Evolutionary conservation across 148 eudicot species (phyloP).

Genomic region (Beta vulgaris): DNA sequence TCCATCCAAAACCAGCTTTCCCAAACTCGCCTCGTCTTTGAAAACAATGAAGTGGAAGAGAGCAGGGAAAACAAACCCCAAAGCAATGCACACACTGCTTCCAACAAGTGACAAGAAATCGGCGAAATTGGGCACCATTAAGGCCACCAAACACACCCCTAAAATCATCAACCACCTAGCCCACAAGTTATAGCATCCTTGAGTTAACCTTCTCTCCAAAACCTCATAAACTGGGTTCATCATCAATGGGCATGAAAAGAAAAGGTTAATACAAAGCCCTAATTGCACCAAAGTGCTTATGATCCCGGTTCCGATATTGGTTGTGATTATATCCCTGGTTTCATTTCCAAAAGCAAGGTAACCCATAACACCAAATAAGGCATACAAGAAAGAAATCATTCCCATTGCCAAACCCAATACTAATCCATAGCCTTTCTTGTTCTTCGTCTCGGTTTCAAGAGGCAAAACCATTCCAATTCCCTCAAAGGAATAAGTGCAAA

Average conservation of each 20-base stretch:
- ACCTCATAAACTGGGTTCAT: conserved; percentile 92
- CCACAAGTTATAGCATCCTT: conserved; percentile 63
- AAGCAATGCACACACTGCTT: conserved; percentile 67
- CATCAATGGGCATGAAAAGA: conserved; percentile 74
- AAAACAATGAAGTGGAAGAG: conserved; percentile 62
- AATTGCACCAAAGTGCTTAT: conserved; percentile 59
- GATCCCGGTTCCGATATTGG: conserved; percentile 60
- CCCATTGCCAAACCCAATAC: conserved; percentile 51
- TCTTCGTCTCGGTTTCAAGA: conserved; percentile 54
- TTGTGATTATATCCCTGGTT: conserved; percentile 68
- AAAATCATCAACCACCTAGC: conserved; percentile 65
- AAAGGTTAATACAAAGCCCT: conserved; percentile 66
- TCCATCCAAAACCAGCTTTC: conserved; percentile 35
- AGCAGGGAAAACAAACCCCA: conserved; percentile 84
- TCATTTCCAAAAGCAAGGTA: conserved; percentile 71
- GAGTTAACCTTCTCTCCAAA: conserved; percentile 57
- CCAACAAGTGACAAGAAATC: conserved; percentile 88
- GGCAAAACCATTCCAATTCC: conserved; percentile 83
- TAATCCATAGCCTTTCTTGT: conserved; percentile 52
- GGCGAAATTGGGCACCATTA: conserved; percentile 73
- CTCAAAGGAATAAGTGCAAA: conserved; percentile 72
- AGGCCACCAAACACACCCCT: conserved; percentile 53
- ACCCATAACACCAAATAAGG: conserved; percentile 59
- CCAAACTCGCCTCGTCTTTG: conserved; percentile 53
- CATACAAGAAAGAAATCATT: conserved; percentile 58